Evolutionary conservation across 768 basidiomycete species (phyloP).

Genomic region (Lactarius akahatsu): DNA sequence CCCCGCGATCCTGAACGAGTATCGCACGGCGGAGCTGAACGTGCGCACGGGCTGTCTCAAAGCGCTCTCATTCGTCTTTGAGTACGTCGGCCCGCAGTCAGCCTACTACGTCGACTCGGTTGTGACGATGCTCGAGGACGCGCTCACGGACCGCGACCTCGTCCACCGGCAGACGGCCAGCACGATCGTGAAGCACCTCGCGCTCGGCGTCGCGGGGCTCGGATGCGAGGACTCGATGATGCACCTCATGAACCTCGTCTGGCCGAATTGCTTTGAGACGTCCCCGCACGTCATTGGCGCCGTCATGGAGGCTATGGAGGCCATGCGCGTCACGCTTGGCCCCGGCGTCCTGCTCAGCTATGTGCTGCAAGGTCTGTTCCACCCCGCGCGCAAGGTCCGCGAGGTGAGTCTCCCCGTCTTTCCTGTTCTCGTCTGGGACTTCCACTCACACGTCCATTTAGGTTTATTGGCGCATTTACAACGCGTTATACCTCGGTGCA

Average conservation of each 20-base stretch:
- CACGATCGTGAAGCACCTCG: conserved; percentile 97
- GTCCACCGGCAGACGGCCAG: conserved; percentile 98
- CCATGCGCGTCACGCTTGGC: conserved; percentile 94
- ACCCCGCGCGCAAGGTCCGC: conserved; percentile 94
- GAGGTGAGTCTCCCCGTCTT: conserved; percentile 57
- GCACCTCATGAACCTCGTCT: conserved; percentile 96
- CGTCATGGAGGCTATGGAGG: conserved; percentile 97
- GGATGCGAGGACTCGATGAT: conserved; percentile 98
- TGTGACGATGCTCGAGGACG: conserved; percentile 97
- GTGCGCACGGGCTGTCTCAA: conserved; percentile 99
- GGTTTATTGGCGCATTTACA: conserved; percentile 95
- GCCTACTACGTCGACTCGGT: conserved; percentile 97
- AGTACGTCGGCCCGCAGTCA: conserved; percentile 97
- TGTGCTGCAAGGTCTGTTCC: conserved; percentile 92
- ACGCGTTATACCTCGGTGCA: conserved; percentile 89
- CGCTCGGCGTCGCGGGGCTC: conserved; percentile 93
- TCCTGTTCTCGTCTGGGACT: background rate
- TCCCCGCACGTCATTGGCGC: conserved; percentile 97
- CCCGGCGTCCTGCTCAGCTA: conserved; percentile 92
- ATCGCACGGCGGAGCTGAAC: conserved; percentile 96
- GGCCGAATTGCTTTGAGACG: conserved; percentile 99
- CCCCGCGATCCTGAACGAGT: conserved; percentile 97
- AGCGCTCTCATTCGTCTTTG: conserved; percentile 97
- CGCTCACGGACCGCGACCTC: conserved; percentile 95
- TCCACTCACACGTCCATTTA: conserved; percentile 25